These are phyloP conservation scores for Penicillium rolfsii DNA, from an alignment of 2,329 filamentous ascomycete species.

Conservation along the genomic window DNA sequence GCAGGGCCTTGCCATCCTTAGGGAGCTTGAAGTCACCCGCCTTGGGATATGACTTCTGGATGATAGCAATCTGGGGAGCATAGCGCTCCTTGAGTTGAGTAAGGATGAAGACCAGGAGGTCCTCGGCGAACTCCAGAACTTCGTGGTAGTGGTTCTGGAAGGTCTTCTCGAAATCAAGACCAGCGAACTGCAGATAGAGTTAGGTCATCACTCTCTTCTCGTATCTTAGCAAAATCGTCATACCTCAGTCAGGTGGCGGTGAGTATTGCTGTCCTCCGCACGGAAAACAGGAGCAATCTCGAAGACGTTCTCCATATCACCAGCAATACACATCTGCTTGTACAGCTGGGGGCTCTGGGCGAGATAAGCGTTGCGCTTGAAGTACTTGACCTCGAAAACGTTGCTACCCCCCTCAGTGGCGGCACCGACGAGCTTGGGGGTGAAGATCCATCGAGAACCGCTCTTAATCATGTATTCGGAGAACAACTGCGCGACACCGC, in stretches of 20 bases:
- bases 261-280: constrained; percentile 69
- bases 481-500: constrained; percentile 71
- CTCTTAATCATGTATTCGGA: constrained; percentile 74
- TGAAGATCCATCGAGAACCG: constrained; percentile 82
- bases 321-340: constrained; percentile 70
- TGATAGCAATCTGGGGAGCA: constrained; percentile 49
- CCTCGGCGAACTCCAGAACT: constrained; percentile 54
- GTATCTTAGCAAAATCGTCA: constrained; percentile 10
- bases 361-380: constrained; percentile 75
- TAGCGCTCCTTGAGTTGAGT: constrained; percentile 50
- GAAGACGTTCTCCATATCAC: constrained; percentile 65
- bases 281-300: constrained; percentile 69
- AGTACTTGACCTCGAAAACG: constrained; percentile 89
- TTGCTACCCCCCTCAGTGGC: constrained; percentile 91
- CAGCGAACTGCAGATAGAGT: constrained; percentile 47
- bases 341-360: constrained; percentile 68
- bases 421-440: constrained; percentile 84
- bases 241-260: constrained; percentile 66
- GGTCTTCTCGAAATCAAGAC: constrained; percentile 57
- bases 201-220: constrained; percentile 15
- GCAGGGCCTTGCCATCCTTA: constrained; percentile 53
- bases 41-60: constrained; percentile 55
- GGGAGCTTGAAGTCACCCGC: constrained; percentile 55
- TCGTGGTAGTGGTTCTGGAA: constrained; percentile 56
- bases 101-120: constrained; percentile 55